A percentile compares a stretch with the other conserved stretches of the same genome.
phyloP scores from a whole-genome alignment of 768 basidiomycete species.

The Termitomyces sp. region DNA sequence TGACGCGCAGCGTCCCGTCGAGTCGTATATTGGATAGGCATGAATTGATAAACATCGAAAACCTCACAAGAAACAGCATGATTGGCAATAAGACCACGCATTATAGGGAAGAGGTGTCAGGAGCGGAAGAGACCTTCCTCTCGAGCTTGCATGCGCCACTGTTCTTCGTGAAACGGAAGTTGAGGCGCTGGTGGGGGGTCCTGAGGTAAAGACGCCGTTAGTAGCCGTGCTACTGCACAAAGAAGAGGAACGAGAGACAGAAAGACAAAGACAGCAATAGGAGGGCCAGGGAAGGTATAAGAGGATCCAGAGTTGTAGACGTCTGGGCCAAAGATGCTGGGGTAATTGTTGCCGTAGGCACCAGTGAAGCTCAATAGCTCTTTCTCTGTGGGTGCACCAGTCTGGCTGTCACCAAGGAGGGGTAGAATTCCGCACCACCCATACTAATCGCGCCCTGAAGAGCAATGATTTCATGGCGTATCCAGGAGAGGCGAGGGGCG shows the following conservation, averaged over 20 bases:
- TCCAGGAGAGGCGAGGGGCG: conserved; percentile 63
- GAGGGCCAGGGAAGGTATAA: conserved; percentile 49
- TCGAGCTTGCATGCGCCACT: conserved; percentile 15
- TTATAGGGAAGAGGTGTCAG: conserved; percentile 22
- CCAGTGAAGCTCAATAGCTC: conserved; percentile 68
- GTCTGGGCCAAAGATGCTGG: conserved; percentile 60
- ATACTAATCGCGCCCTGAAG: conserved; percentile 54
- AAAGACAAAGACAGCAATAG: conserved; percentile 39
- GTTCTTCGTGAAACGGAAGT: conserved; percentile 7
- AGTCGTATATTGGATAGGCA: background rate
- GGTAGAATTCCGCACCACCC: conserved; percentile 79
- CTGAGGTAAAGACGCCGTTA: conserved; percentile 1
- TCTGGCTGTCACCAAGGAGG: conserved; percentile 53
- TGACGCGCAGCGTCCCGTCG: conserved; percentile 2
- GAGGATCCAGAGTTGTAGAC: conserved; percentile 27
- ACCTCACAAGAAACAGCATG: background rate
- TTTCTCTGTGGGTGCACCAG: conserved; percentile 35
- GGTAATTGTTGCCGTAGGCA: conserved; percentile 63
- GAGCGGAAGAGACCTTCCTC: conserved; percentile 11
- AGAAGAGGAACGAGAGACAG: conserved; percentile 7
- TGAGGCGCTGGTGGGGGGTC: background rate
- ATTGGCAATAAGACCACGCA: conserved; percentile 19
- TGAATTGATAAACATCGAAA: too few relatives aligned
- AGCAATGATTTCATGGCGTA: conserved; percentile 78
- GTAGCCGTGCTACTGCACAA: background rate